Evolutionary conservation across 2,329 filamentous ascomycete species (phyloP), one percentile per base, ranked within the genome.

Genomic region (Kalmusia sp.): DNA sequence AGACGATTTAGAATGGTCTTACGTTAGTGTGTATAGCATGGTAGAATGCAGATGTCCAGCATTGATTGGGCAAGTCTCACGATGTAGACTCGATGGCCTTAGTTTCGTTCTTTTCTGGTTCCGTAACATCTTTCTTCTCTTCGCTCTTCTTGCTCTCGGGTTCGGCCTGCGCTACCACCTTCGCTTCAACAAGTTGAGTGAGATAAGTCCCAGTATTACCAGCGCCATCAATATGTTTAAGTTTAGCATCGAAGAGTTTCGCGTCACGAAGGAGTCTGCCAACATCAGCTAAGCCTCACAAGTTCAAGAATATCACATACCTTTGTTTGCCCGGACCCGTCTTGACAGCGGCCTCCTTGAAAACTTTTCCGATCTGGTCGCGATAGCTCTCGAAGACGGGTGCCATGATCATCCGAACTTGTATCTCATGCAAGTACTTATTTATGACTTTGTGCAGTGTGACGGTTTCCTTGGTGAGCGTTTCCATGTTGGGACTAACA

Each of bases 321-420:
- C 89, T 89, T 64, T 87, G 82, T 64, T 88, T 87, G 3, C 90
- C 92, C 46, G 78, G 77, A 59, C 86, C 82, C 6, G 86, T 91
- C 73, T 83, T 85, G 19, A 92, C 80, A 24, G 81, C 78, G 19
- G 88, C 84, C 34, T 86, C 86, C 37, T 82, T 77, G 61, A 95
- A 87, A 9, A 88, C 88, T 59, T 83, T 84, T 15, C 88, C 87
- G 71, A 95, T 87, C 66, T 93, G 90, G 51, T 90, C 87, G 65
- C 86, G 87, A 73, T 96, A 96, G 70, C 85, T 91, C 31, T 83
- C 80, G 73, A 96, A 96, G 1, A 97, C 92, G 1, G 91, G 89
- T 17, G 82, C 79, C 90, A 96, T 96, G 65, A 97, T 96, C 77
- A 91, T 86, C 49, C 84, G 82, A 2, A 96, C 87, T 1, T 89